These are phyloP conservation scores for Solanum lignicaule DNA, from an alignment of 257 asterid species.

Conservation along the genomic window DNA sequence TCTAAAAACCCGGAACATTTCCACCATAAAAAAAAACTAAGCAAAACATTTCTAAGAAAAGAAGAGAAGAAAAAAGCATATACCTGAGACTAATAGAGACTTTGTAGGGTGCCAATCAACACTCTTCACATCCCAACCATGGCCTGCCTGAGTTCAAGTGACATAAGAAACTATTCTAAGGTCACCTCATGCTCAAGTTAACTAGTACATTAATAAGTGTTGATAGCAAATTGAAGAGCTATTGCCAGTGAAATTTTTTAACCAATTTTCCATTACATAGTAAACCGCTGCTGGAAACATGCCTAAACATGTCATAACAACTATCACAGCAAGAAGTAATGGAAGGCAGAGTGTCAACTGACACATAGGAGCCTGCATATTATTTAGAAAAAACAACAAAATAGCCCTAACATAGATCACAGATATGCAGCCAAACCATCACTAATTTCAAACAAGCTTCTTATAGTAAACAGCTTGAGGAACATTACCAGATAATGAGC, in stretches of 20 bases:
- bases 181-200: conserved; percentile 21
- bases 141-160: conserved; percentile 99
- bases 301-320: background rate
- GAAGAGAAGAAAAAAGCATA: background rate
- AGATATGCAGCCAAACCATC: background rate
- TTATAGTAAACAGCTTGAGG: conserved; percentile 13
- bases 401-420: background rate
- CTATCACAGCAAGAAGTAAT: background rate
- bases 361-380: background rate
- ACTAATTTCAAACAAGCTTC: background rate
- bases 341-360: background rate
- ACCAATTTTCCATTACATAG: background rate
- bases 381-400: background rate
- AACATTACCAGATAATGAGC: conserved; percentile 92
- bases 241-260: background rate
- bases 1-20: background rate
- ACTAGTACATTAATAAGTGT: background rate
- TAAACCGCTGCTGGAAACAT: background rate
- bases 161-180: conserved; percentile 37
- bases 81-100: conserved; percentile 91
- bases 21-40: background rate
- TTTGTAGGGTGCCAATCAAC: conserved; percentile 99
- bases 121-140: conserved; percentile 99
- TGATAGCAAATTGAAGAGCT: background rate
- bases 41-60: background rate